Conservation (phyloP, 2,329 filamentous ascomycete species). For the Phyllosticta citriasiana region DNA sequence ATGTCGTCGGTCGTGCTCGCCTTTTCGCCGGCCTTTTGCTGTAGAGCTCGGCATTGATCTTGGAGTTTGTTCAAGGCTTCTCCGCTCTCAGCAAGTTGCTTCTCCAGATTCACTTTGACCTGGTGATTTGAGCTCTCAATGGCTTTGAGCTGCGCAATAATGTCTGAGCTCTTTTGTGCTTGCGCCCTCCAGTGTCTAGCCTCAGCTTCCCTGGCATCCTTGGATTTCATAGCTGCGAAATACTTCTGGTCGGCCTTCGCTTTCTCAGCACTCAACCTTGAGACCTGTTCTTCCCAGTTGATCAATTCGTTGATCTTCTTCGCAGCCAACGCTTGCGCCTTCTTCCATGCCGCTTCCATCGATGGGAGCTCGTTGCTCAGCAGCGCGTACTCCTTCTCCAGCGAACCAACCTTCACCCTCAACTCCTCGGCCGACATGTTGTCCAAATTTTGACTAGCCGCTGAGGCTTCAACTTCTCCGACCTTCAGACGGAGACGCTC, state of each 20-base stretch:
- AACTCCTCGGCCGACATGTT: constrained; percentile 60
- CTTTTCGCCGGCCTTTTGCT: constrained; percentile 61
- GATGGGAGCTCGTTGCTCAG: constrained; percentile 81
- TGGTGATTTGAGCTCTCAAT: constrained; percentile 68
- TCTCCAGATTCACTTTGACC: constrained; percentile 75
- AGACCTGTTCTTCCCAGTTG: constrained; percentile 66
- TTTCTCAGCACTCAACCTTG: constrained; percentile 73
- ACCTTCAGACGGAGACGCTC: constrained; percentile 54
- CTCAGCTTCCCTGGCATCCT: constrained; percentile 74
- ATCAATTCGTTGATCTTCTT: constrained; percentile 77
- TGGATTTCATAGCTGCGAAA: constrained; percentile 89
- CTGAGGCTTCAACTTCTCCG: constrained; percentile 31
- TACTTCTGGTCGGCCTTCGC: constrained; percentile 97
- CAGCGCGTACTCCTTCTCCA: constrained; percentile 71
- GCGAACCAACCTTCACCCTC: constrained; percentile 58
- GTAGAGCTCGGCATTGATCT: constrained; percentile 63
- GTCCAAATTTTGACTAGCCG: constrained; percentile 37
- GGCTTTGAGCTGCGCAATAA: constrained; percentile 88
- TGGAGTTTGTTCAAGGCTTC: constrained; percentile 64
- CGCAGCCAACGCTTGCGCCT: constrained; percentile 71
- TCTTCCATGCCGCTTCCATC: constrained; percentile 85
- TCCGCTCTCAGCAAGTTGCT: constrained; percentile 75
- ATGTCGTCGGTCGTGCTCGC: constrained; percentile 60
- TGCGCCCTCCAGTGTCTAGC: constrained; percentile 70
- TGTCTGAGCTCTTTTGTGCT: constrained; percentile 83